phyloP scores from a whole-genome alignment of 1,284 basidiomycete species.

The Cutaneotrichosporon dermatis region DNA sequence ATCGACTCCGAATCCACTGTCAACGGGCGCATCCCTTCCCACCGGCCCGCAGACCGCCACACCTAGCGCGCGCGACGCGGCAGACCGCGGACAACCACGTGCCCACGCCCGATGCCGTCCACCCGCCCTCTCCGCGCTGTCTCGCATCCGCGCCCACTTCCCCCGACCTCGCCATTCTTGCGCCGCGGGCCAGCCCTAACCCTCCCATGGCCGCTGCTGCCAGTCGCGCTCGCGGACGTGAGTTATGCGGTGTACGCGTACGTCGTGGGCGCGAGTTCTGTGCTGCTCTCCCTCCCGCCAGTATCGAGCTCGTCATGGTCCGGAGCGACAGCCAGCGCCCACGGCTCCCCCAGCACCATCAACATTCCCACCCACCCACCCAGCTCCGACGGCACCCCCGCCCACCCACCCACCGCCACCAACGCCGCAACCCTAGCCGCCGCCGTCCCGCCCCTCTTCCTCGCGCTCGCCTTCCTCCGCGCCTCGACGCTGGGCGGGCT shows the following conservation, averaged over 20 bases:
- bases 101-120: no score
- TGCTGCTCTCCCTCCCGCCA: no score
- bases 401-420: background rate
- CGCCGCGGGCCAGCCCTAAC: background rate
- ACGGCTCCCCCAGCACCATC: background rate
- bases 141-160: background rate
- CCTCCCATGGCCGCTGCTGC: slow-evolving; percentile 11
- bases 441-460: background rate
- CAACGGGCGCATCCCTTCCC: no score
- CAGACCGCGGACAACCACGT: no score
- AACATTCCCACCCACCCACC: background rate
- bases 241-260: background rate
- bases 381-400: background rate
- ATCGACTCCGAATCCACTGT: no score
- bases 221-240: slow-evolving; percentile 6
- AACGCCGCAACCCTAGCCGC: background rate
- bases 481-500: background rate
- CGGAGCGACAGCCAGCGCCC: background rate
- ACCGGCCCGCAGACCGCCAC: no score
- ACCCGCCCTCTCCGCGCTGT: no score
- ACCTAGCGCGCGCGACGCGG: no score
- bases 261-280: background rate
- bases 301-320: no score
- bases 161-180: background rate
- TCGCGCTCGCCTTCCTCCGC: slow-evolving; percentile 3